Evolutionary conservation across 139 green algal species (phyloP).

Genomic region (Cymbomonas tetramitiformis): DNA sequence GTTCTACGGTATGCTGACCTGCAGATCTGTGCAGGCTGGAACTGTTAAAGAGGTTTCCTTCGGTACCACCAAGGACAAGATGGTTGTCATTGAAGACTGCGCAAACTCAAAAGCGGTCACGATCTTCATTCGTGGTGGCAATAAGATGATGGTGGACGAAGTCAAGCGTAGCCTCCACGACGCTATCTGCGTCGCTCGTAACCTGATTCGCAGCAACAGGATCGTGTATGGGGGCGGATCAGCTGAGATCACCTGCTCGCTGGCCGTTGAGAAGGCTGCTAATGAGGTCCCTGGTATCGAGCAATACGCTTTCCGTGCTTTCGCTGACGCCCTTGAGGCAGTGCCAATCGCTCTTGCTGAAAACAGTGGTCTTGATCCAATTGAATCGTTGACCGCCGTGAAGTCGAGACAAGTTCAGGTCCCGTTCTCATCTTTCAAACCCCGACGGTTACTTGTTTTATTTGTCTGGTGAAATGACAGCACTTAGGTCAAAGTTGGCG

Average conservation of each 20-base stretch:
- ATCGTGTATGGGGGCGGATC: conserved; percentile 94
- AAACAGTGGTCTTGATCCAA: conserved; percentile 80
- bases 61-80: conserved; percentile 91
- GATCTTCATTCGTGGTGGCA: conserved; percentile 88
- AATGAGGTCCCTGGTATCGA: conserved; percentile 49
- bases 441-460: no score
- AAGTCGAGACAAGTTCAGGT: conserved; percentile 53
- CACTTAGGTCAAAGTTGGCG: no score
- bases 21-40: no score
- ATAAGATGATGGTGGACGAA: conserved; percentile 87
- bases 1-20: no score
- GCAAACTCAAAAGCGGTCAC: conserved; percentile 83
- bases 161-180: conserved; percentile 90
- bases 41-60: conserved; percentile 68
- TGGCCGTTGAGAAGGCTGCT: conserved; percentile 77
- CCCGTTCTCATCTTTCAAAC: no score
- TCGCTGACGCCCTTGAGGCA: conserved; percentile 79
- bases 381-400: conserved; percentile 77
- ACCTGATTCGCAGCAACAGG: conserved; percentile 86
- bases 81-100: conserved; percentile 89
- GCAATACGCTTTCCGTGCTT: conserved; percentile 87
- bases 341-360: conserved; percentile 86
- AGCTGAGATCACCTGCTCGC: conserved; percentile 75
- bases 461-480: no score
- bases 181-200: conserved; percentile 91